A percentile compares a stretch with the other conserved stretches of the same genome.
Conservation (phyloP, 2,329 filamentous ascomycete species). For the Rutstroemia sp. region DNA sequence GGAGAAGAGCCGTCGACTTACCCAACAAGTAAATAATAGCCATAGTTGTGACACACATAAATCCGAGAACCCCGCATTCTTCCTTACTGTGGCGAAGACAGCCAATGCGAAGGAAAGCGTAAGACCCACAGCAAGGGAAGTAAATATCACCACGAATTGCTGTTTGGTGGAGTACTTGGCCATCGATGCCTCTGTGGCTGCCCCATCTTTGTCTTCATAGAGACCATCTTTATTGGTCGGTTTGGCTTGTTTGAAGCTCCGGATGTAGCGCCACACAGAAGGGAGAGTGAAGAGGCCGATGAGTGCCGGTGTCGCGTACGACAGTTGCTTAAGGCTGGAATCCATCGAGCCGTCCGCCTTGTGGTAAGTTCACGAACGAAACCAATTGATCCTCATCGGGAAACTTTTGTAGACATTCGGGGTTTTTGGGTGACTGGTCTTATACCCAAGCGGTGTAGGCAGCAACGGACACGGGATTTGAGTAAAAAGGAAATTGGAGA, state of each 20-base stretch:
- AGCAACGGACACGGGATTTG: too few relatives aligned
- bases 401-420: too few relatives aligned
- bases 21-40: conserved; percentile 53
- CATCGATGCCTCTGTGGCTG: conserved; percentile 55
- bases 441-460: too few relatives aligned
- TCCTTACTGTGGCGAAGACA: conserved; percentile 40
- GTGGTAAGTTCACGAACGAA: too few relatives aligned
- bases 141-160: conserved; percentile 45
- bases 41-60: conserved; percentile 44
- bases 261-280: conserved; percentile 16
- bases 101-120: conserved; percentile 48
- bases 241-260: conserved; percentile 13
- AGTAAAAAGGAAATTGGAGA: too few relatives aligned
- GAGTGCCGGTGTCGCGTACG: conserved; percentile 6
- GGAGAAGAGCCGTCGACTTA: conserved; percentile 33
- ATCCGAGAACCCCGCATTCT: conserved; percentile 2
- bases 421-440: too few relatives aligned
- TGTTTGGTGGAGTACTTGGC: conserved; percentile 52
- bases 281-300: conserved; percentile 18
- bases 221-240: conserved; percentile 10
- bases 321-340: background rate
- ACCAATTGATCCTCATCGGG: too few relatives aligned
- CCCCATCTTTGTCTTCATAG: conserved; percentile 64
- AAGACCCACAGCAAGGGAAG: conserved; percentile 44
- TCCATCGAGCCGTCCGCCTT: too few relatives aligned